Evolutionary conservation across 2,329 filamentous ascomycete genomes (phyloP), one percentile per base, ranked within the genome.

Genomic region (Dothiorella sarmentorum): DNA sequence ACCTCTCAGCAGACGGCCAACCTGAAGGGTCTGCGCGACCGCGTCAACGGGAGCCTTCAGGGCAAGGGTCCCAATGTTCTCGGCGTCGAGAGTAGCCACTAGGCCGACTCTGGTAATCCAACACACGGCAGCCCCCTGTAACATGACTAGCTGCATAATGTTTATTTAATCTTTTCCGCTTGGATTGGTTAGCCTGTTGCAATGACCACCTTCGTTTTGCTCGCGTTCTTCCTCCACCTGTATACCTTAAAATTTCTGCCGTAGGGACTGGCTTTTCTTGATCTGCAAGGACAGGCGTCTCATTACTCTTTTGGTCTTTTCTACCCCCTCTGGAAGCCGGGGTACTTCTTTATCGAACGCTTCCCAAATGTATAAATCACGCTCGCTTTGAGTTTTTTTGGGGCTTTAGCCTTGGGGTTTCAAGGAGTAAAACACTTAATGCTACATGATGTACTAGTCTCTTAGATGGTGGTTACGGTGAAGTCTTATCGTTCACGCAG

Each of bases 21-120:
- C 51, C 67, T 77, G 62, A 78, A 78, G 65, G 75, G 74, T 18
- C 64, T 78, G 37, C 70, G 75, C 31, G 76, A 76, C 61, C 73
- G 75, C 62, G 73, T 78, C 43, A 76, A 76, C 55, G 74, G 75
- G 60, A 76, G 75, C 55, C 64, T 79, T 20, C 76, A 79, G 40
- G 76, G 76, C 31, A 72, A 74, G 60, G 72, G 74, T 27, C 76
- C 73, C 11, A 76, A 75, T 55, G 75, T 79, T 53, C 66, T 79
- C 37, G 74, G 76, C 6, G 69, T 78, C 40, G 76, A 78, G 62
- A 77, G 74, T 62, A 70, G 68, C 49, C 70, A 72, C 62, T 75
- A 62, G 68, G n/a, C 22, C 17, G 47, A 31, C 20, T 18, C 7
- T 22, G 31, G 33, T 18, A 24, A 6, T 7, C 20, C 7, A 13